Evolutionary conservation across 2,329 filamentous ascomycete genomes (phyloP).

Genomic region (Colletotrichum somersetense): DNA sequence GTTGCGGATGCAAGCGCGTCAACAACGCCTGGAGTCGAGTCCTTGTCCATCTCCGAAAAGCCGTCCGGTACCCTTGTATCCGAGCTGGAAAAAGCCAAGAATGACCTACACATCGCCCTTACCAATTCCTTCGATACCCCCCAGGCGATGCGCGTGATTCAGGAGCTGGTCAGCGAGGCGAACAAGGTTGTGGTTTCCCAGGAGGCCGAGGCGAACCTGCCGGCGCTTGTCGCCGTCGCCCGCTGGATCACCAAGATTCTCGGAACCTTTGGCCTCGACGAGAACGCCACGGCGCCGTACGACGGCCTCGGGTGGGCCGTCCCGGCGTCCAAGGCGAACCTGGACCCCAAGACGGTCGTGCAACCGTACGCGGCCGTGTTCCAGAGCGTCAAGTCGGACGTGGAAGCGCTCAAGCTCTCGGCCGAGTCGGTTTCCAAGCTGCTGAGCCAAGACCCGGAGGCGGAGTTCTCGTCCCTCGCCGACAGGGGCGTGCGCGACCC

Average conservation of each 20-base stretch:
- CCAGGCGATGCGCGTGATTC: slow-evolving; percentile 81
- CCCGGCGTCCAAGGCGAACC: slow-evolving; percentile 50
- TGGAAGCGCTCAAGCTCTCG: slow-evolving; percentile 61
- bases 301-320: slow-evolving; percentile 68
- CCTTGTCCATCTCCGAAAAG: slow-evolving; percentile 54
- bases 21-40: slow-evolving; percentile 50
- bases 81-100: slow-evolving; percentile 66
- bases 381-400: slow-evolving; percentile 59
- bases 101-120: slow-evolving; percentile 70
- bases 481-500: slow-evolving; percentile 62
- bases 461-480: slow-evolving; percentile 61
- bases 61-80: slow-evolving; percentile 48
- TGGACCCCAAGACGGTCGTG: slow-evolving; percentile 61
- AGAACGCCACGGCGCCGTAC: slow-evolving; percentile 67
- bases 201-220: slow-evolving; percentile 58
- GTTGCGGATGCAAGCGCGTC: slow-evolving; percentile 59
- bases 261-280: slow-evolving; percentile 85
- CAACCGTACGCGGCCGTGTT: slow-evolving; percentile 60
- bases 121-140: slow-evolving; percentile 91
- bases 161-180: slow-evolving; percentile 81
- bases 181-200: slow-evolving; percentile 66
- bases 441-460: slow-evolving; percentile 57
- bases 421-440: slow-evolving; percentile 59
- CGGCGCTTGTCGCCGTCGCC: slow-evolving; percentile 69
- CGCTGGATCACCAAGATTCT: slow-evolving; percentile 87